Evolutionary conservation across 208 protist species (phyloP), one percentile per base, ranked within the genome.

Genomic region (Leishmania mexicana): DNA sequence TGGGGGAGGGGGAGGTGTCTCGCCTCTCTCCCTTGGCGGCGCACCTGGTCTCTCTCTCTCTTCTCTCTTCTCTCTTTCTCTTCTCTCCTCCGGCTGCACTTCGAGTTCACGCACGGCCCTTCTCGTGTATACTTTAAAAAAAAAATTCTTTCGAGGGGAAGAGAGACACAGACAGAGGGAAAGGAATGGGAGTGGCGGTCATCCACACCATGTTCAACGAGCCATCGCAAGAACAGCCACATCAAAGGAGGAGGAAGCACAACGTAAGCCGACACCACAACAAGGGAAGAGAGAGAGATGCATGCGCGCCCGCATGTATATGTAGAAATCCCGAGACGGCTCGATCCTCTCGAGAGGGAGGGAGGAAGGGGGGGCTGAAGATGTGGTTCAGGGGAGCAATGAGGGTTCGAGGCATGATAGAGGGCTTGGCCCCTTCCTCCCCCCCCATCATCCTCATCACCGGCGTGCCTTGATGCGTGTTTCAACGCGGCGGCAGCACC

Each of bases 161-260:
- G 58, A 13, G 45, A 47, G 45, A 47, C 45, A 47, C 45, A 47
- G 45, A 47, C 45, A 47, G 45, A 47, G 28, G 15, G 21, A 24
- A 35, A 64, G 28, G 7, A 13, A 21, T 2, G 58, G 57, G 5
- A 8, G 58, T 64, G 51, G 58, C 58, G 28, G 19, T 64, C 58
- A 64, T 13, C 58, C 15, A 15, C 57, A 62, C 24, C 58, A 64
- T 64, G 3, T 15, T 64, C 58, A 31, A 15, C 58, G 21, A 28
- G 28, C 21, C 13, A 49, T 75, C 51, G 13, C 38, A 21, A 38
- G 6, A 38, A 47, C 42, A 40, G 38, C 19, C 45, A 71, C 45
- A 35, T 24, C n/a, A 79, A 80, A 67, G 19, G 71, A 74, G 40
- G n/a, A 64, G 65, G 75, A 38, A 45, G 51, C 28, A 78, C 45